phyloP scores from a whole-genome alignment of 1,284 basidiomycete species.

The Malassezia brasiliensis region DNA sequence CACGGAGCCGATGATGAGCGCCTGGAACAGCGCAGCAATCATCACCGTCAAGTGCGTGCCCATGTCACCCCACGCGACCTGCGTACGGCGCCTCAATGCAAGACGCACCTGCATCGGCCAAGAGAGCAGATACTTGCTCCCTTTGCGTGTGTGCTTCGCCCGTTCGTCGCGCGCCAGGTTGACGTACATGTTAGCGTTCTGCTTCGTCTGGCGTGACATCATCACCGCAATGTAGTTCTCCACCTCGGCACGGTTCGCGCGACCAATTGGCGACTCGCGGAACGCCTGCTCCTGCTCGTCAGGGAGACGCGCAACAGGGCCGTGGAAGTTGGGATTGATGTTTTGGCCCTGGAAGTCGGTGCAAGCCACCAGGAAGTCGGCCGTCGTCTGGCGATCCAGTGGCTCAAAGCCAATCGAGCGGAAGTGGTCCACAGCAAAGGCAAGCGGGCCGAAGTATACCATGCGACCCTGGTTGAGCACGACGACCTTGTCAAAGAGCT shows the following conservation, averaged over 20 bases:
- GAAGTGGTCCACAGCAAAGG: slow-evolving; percentile 62
- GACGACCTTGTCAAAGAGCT: slow-evolving; percentile 43
- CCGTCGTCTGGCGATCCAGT: slow-evolving; percentile 60
- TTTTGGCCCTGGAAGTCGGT: slow-evolving; percentile 67
- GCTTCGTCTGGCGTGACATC: slow-evolving; percentile 18
- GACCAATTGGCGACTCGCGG: slow-evolving; percentile 21
- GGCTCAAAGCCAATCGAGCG: slow-evolving; percentile 63
- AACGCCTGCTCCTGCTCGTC: slow-evolving; percentile 24
- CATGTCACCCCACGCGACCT: slow-evolving; percentile 58
- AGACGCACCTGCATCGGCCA: slow-evolving; percentile 67
- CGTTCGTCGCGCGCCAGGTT: slow-evolving; percentile 13
- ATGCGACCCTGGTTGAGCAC: slow-evolving; percentile 70
- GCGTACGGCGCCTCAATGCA: slow-evolving; percentile 52
- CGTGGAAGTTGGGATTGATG: slow-evolving; percentile 23
- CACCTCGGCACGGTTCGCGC: slow-evolving; percentile 45
- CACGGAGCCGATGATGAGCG: slow-evolving; percentile 70
- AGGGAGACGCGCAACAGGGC: slow-evolving; percentile 22
- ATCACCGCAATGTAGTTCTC: slow-evolving; percentile 23
- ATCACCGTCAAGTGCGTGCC: slow-evolving; percentile 44
- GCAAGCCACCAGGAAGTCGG: slow-evolving; percentile 50
- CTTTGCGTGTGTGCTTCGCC: slow-evolving; percentile 12
- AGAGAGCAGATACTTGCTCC: slow-evolving; percentile 55
- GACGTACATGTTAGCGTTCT: slow-evolving; percentile 12
- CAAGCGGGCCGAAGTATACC: slow-evolving; percentile 67
- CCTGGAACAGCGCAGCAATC: slow-evolving; percentile 44